Conservation (phyloP, 2,329 filamentous ascomycete genomes). For the Chaetomium sp. region DNA sequence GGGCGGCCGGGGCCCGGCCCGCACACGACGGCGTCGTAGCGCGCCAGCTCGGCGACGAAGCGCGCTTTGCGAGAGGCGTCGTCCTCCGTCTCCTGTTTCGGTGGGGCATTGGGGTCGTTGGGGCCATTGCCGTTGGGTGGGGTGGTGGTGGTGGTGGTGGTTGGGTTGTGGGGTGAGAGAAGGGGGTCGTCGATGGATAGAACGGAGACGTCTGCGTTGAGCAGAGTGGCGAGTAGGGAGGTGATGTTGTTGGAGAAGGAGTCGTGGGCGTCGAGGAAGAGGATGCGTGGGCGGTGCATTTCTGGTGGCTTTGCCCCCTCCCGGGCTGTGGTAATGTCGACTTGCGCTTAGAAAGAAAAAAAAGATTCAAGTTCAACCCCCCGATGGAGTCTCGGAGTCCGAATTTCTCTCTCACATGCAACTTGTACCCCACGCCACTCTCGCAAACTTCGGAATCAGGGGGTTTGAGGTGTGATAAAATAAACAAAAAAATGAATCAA, state of each 20-base stretch:
- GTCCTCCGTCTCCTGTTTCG: background rate
- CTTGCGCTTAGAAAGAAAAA: background rate
- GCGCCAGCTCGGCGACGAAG: slow-evolving; percentile 53
- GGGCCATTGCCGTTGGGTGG: slow-evolving; percentile 33
- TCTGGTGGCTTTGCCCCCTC: background rate
- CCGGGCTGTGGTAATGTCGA: background rate
- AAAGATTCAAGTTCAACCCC: background rate
- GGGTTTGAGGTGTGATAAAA: background rate
- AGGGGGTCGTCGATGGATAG: slow-evolving; percentile 70
- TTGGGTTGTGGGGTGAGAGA: slow-evolving; percentile 35
- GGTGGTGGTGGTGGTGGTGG: slow-evolving; percentile 43
- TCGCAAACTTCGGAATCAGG: slow-evolving; percentile 1
- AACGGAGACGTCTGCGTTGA: slow-evolving; percentile 68
- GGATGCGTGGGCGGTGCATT: slow-evolving; percentile 50
- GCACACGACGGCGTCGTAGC: slow-evolving; percentile 83
- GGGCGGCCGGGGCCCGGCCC: slow-evolving; percentile 90
- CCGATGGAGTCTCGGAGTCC: background rate
- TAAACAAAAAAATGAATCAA: background rate
- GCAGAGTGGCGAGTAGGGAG: slow-evolving; percentile 70
- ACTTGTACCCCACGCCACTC: background rate
- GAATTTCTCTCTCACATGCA: background rate
- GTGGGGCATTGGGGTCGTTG: background rate
- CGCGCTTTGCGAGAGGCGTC: background rate
- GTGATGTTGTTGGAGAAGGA: slow-evolving; percentile 97
- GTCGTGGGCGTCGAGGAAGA: slow-evolving; percentile 95